These are phyloP conservation scores for Rachicladosporium sp. DNA, from an alignment of 2,329 filamentous ascomycete species.

Conservation along the genomic window DNA sequence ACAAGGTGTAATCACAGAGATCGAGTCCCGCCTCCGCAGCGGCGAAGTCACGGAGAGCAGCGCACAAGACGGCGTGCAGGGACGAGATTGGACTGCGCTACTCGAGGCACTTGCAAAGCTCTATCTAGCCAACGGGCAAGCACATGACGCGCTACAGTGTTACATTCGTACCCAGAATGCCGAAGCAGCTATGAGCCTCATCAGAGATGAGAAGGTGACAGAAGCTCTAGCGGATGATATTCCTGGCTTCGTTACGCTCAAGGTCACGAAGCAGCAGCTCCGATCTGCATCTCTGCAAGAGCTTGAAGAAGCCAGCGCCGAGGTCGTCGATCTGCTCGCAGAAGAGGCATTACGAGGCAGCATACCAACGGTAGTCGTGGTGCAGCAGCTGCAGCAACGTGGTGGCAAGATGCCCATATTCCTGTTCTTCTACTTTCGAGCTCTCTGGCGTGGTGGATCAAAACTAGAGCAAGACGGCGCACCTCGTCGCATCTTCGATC, in stretches of 20 bases:
- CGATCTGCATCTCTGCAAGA: slow-evolving; percentile 55
- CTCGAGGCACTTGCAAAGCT: slow-evolving; percentile 75
- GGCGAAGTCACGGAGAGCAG: slow-evolving; percentile 65
- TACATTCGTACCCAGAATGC: slow-evolving; percentile 88
- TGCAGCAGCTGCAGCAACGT: slow-evolving; percentile 60
- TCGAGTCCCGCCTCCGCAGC: slow-evolving; percentile 71
- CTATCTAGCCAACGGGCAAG: slow-evolving; percentile 67
- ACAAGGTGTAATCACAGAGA: slow-evolving; percentile 58
- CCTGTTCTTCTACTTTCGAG: slow-evolving; percentile 81
- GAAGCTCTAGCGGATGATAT: slow-evolving; percentile 85
- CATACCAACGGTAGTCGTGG: slow-evolving; percentile 63
- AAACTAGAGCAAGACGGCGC: slow-evolving; percentile 16
- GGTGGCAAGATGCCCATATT: slow-evolving; percentile 52
- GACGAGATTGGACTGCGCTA: slow-evolving; percentile 75
- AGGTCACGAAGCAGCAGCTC: slow-evolving; percentile 62
- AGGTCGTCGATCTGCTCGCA: slow-evolving; percentile 76
- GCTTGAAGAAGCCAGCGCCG: slow-evolving; percentile 65
- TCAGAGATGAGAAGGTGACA: slow-evolving; percentile 78
- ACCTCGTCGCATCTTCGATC: slow-evolving; percentile 16
- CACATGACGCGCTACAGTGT: slow-evolving; percentile 72
- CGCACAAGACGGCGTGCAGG: slow-evolving; percentile 58
- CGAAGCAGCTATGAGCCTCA: slow-evolving; percentile 74
- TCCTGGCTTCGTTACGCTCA: slow-evolving; percentile 71
- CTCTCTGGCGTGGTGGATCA: slow-evolving; percentile 60
- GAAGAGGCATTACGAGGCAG: slow-evolving; percentile 85